Evolutionary conservation across 2,329 filamentous ascomycete species (phyloP).

Genomic region (Calcarisporium arbuscula): DNA sequence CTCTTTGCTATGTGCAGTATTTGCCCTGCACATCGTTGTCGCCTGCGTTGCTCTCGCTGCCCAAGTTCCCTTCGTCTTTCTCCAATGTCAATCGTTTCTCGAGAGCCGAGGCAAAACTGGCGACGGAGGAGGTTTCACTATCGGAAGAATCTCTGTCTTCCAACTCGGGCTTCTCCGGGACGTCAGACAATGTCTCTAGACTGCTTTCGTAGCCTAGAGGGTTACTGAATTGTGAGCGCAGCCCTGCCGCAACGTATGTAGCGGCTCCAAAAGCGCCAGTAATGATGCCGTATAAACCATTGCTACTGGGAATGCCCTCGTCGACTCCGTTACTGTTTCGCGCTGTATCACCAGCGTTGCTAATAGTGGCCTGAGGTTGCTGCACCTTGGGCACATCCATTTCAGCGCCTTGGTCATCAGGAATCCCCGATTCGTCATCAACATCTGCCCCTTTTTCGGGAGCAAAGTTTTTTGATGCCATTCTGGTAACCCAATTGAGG

Average conservation of each 20-base stretch:
- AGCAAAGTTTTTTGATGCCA: slow-evolving; percentile 27
- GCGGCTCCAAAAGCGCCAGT: slow-evolving; percentile 45
- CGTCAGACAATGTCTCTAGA: slow-evolving; percentile 19
- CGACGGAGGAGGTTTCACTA: slow-evolving; percentile 40
- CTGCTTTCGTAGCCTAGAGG: slow-evolving; percentile 19
- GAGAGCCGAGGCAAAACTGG: slow-evolving; percentile 43
- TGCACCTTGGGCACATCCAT: slow-evolving; percentile 4
- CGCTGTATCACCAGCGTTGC: slow-evolving; percentile 14
- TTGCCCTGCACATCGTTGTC: no score
- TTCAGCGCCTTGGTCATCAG: no score
- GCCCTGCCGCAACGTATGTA: slow-evolving; percentile 36
- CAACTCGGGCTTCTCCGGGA: slow-evolving; percentile 16
- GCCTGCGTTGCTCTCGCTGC: no score
- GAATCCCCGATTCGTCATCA: no score
- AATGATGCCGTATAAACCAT: slow-evolving; percentile 51
- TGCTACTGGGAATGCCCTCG: slow-evolving; percentile 29
- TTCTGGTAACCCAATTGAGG: slow-evolving; percentile 60
- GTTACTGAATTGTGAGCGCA: slow-evolving; percentile 23
- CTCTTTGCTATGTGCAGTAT: slow-evolving; percentile 55
- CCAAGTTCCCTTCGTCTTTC: no score
- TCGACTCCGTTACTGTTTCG: slow-evolving; percentile 16
- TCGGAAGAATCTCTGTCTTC: slow-evolving; percentile 14
- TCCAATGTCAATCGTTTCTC: slow-evolving; percentile 27
- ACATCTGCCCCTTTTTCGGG: slow-evolving; percentile 9
- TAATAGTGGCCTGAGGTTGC: slow-evolving; percentile 25